These are phyloP conservation scores for Lanmaoa rubissima DNA, from an alignment of 768 basidiomycete genomes.

Conservation along the genomic window DNA sequence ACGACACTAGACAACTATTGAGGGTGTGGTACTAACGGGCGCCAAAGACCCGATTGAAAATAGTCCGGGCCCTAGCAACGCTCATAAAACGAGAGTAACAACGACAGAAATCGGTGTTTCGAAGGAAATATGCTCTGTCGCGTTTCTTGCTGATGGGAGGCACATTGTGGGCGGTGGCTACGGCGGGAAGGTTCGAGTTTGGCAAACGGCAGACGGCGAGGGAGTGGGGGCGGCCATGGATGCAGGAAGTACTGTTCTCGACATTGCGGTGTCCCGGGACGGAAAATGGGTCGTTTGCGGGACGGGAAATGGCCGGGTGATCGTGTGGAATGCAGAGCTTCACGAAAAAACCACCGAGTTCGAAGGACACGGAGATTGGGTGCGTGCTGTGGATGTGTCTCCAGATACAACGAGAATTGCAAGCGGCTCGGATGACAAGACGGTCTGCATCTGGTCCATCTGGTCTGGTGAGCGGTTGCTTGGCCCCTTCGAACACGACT, in stretches of 20 bases:
- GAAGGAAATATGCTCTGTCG: conserved; percentile 11
- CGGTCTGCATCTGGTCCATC: conserved; percentile 11
- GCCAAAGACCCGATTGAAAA: too few species aligned
- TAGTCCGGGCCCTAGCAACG: too few species aligned
- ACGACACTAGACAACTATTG: too few species aligned
- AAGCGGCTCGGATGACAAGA: conserved; percentile 13
- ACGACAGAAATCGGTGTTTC: background rate
- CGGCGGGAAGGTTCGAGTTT: conserved; percentile 6
- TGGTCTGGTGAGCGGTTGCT: conserved; percentile 5
- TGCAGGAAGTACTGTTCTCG: conserved; percentile 5
- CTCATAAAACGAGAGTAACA: background rate
- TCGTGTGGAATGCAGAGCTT: conserved; percentile 10
- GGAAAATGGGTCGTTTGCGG: conserved; percentile 10
- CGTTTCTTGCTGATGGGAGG: conserved; percentile 4
- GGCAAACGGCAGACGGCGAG: conserved; percentile 1
- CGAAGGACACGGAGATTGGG: conserved; percentile 5
- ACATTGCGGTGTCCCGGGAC: conserved; percentile 5
- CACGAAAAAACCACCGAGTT: conserved; percentile 6
- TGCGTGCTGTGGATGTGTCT: conserved; percentile 20
- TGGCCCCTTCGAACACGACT: conserved; percentile 7
- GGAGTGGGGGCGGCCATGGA: conserved; percentile 4
- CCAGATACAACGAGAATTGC: conserved; percentile 6
- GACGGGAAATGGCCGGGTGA: conserved; percentile 2
- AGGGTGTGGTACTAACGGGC: too few species aligned
- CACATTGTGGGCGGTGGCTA: conserved; percentile 10